Evolutionary conservation across 2,329 filamentous ascomycete genomes (phyloP).

Genomic region (Sporothrix pallida): DNA sequence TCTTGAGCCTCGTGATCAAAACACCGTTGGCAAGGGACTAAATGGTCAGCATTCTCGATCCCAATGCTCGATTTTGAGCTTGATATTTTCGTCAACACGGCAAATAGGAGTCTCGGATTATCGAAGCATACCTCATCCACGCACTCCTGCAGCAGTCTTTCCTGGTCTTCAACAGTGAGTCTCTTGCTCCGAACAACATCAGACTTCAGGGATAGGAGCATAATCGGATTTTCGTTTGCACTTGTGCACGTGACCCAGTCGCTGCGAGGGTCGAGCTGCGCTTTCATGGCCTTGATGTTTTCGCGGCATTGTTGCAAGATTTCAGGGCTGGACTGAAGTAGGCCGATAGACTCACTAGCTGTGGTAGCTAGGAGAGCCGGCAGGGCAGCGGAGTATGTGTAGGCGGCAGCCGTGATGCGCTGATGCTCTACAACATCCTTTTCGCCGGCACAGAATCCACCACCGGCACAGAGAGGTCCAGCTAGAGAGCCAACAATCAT

Average conservation of each 20-base stretch:
- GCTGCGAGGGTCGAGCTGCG: conserved; percentile 87
- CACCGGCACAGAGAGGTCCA: conserved; percentile 87
- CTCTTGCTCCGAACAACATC: conserved; percentile 76
- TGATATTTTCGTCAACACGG: too few relatives aligned
- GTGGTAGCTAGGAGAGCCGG: conserved; percentile 96
- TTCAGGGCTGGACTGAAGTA: conserved; percentile 87
- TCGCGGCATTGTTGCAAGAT: conserved; percentile 80
- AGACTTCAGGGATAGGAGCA: conserved; percentile 82
- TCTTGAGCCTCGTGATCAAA: conserved; percentile 85
- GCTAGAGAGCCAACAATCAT: conserved; percentile 96
- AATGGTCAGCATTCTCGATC: conserved; percentile 20
- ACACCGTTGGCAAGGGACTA: conserved; percentile 86
- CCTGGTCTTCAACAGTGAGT: conserved; percentile 76
- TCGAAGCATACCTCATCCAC: conserved; percentile 83
- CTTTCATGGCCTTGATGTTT: conserved; percentile 82
- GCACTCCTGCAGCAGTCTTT: conserved; percentile 82
- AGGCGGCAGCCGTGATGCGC: conserved; percentile 87
- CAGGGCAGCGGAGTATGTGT: conserved; percentile 93
- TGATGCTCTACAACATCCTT: conserved; percentile 95
- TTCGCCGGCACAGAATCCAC: conserved; percentile 92
- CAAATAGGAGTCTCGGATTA: too few relatives aligned
- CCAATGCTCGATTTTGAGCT: not conserved
- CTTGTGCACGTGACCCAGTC: conserved; percentile 91
- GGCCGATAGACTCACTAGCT: conserved; percentile 84
- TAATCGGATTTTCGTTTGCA: conserved; percentile 80